Conservation (phyloP, 225 moss, liverwort and hornwort genomes). For the Bryum argenteum region DNA sequence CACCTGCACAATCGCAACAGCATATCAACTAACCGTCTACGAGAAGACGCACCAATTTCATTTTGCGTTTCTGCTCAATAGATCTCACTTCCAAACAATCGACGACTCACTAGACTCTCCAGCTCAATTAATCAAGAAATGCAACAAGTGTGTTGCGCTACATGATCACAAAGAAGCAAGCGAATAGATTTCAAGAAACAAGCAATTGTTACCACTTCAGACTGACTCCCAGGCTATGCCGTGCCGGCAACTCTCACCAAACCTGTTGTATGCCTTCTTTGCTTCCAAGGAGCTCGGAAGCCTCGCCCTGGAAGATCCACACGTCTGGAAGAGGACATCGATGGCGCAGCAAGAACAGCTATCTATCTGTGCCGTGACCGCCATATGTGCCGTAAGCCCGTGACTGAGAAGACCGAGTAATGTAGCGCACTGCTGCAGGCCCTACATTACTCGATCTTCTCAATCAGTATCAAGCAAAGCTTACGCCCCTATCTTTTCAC, state of each 20-base stretch:
- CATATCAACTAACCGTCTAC: no score
- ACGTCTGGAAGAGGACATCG: slow-evolving; percentile 9
- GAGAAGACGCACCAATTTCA: no score
- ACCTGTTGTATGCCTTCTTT: slow-evolving; percentile 16
- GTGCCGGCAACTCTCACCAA: slow-evolving; percentile 44
- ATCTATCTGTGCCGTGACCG: slow-evolving; percentile 27
- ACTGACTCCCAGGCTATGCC: slow-evolving; percentile 48
- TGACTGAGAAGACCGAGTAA: no score
- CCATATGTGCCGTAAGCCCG: slow-evolving; percentile 29
- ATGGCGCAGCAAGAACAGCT: slow-evolving; percentile 24
- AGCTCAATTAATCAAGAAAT: no score
- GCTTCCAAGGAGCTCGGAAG: slow-evolving; percentile 14
- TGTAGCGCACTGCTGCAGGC: slow-evolving; percentile 4
- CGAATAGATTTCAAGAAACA: neutral
- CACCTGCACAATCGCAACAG: no score
- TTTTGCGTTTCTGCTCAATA: no score
- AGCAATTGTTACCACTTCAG: slow-evolving; percentile 40
- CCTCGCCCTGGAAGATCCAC: slow-evolving; percentile 9
- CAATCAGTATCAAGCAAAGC: neutral
- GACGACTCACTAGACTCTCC: no score
- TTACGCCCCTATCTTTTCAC: neutral
- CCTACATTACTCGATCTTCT: no score
- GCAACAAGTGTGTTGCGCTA: no score
- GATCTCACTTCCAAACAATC: no score
- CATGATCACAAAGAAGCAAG: no score